Base-by-base conservation (phyloP, 495 filamentous ascomycete species). In the Tricharina praecox region DNA sequence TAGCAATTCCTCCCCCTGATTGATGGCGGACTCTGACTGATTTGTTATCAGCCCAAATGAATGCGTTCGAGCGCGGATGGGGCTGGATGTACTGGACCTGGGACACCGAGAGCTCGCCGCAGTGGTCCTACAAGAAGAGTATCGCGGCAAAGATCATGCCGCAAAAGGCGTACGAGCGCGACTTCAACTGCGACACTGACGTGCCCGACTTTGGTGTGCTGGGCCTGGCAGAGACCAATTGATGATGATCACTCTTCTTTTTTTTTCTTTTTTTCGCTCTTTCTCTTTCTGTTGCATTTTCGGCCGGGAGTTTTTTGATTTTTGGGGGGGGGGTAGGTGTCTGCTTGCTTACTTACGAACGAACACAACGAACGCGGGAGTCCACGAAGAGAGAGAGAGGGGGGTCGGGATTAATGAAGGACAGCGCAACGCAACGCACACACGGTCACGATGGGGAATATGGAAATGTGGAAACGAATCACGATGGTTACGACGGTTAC, bases 31-130 rank as follows among this genome's bases (percentile, higher is more conserved):
- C 13, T 16, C 24, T 50, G 21, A 45, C 30, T 8, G 23, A 43
- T 59, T 4, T 23, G 3, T 33, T 24, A 3, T 33, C 23, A 61
- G 88, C 86, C 33, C 92, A 99, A 67, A 96, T 99, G 84, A 66
- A 72, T 13, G 80, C 76, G 23, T 99, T 94, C 52, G 86, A 93
- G 63, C 75, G 77, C 36, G 83, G 81, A 4, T 87, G 81, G 77
- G 92, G 92, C 39, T 96, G 92, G 90, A 87, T 93, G 66, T 96
- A 96, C 66, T 99, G 92, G 92, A 94, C 86, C 19, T 85, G 81
- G 83, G 66, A 75, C 49, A 86, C 81, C 2, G 79, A 86, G 66
- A 70, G 64, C 32, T 79, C 85, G 39, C 68, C 77, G 32, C 90
- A 96, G 66, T 99, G 90, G 90, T 93, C 85, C 63, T 99, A 88